These are phyloP conservation scores for Rhododendron henanense DNA, from an alignment of 148 eudicot species.

Conservation along the genomic window DNA sequence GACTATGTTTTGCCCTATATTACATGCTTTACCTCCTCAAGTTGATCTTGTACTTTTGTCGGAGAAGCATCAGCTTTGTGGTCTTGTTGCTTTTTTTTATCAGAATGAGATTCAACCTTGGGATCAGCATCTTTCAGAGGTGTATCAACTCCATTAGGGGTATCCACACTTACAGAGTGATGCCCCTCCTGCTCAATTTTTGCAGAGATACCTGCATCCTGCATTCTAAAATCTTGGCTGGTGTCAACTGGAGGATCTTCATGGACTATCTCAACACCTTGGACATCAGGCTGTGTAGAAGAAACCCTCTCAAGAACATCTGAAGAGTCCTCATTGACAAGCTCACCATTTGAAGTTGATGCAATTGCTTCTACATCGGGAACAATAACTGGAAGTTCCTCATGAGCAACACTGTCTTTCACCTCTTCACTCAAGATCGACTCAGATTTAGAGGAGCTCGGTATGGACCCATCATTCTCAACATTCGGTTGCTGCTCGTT, in stretches of 20 bases:
- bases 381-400: constrained; percentile 29
- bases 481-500: constrained; percentile 38
- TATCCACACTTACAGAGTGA: constrained; percentile 30
- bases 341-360: constrained; percentile 40
- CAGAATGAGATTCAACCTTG: constrained; percentile 39
- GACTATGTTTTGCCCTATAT: constrained; percentile 13
- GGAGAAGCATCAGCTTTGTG: constrained; percentile 30
- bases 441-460: constrained; percentile 34
- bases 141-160: constrained; percentile 29
- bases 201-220: constrained; percentile 34
- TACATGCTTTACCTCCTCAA: constrained; percentile 80
- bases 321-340: constrained; percentile 22
- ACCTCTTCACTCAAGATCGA: constrained; percentile 31
- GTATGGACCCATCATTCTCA: constrained; percentile 26
- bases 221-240: constrained; percentile 30
- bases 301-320: constrained; percentile 23
- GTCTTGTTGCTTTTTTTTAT: constrained; percentile 28
- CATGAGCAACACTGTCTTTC: constrained; percentile 27
- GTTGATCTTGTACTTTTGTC: constrained; percentile 71
- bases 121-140: constrained; percentile 31
- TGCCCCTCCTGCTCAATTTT: constrained; percentile 36
- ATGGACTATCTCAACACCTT: constrained; percentile 36
- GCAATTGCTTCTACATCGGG: constrained; percentile 19
- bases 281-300: constrained; percentile 21
- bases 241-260: constrained; percentile 37